phyloP scores from a whole-genome alignment of 495 filamentous ascomycete genomes.

The Penicilliopsis zonata region DNA sequence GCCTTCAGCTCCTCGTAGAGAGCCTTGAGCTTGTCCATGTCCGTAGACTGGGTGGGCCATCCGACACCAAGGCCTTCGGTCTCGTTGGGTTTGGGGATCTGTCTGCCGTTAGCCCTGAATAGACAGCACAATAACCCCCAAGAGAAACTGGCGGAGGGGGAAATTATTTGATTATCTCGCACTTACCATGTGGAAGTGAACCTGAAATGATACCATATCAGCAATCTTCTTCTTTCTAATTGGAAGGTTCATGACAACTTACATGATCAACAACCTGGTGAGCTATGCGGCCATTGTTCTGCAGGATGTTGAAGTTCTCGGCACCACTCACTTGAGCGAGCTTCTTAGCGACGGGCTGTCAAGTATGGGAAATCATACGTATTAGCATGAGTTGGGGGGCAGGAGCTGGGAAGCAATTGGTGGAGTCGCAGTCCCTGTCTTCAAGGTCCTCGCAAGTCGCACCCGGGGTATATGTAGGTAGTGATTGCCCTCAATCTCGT shows the following conservation, averaged over 20 bases:
- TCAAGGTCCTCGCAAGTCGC: slow-evolving; percentile 10
- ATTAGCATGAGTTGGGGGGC: neutral
- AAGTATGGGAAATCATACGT: neutral
- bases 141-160: neutral
- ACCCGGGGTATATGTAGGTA: neutral
- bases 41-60: slow-evolving; percentile 66
- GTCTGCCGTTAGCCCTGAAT: too few species aligned
- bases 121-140: too few species aligned
- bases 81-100: slow-evolving; percentile 94
- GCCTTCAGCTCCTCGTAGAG: slow-evolving; percentile 72
- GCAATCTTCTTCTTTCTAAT: neutral
- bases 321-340: slow-evolving; percentile 68
- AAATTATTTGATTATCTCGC: neutral
- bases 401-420: neutral
- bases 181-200: slow-evolving; percentile 87
- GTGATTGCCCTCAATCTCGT: neutral
- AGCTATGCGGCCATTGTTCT: slow-evolving; percentile 92
- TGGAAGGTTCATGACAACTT: slow-evolving; percentile 15
- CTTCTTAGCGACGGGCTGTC: slow-evolving; percentile 78
- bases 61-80: slow-evolving; percentile 65
- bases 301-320: slow-evolving; percentile 79
- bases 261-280: slow-evolving; percentile 94
- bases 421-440: slow-evolving; percentile 1
- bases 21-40: slow-evolving; percentile 77
- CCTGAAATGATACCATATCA: slow-evolving; percentile 26